Conservation (phyloP, 352 stramenopile species). For the Aphanomyces stellatus region DNA sequence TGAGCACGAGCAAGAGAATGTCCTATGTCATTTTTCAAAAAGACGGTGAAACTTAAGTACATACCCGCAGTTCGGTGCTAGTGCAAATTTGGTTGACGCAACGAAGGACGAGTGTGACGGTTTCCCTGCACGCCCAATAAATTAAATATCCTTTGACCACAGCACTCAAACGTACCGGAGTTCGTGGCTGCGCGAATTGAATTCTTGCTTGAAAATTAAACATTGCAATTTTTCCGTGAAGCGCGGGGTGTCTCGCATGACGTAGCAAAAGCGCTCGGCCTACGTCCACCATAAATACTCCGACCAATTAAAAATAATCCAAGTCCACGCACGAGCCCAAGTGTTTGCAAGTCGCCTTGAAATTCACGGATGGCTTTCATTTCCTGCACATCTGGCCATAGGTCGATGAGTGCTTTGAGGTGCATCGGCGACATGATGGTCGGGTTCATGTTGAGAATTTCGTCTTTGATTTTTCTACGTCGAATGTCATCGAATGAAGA, state of each 20-base stretch:
- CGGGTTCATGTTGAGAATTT: constrained; percentile 69
- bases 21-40: not conserved
- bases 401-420: constrained; percentile 72
- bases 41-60: no score
- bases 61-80: constrained; percentile 42
- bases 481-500: not conserved
- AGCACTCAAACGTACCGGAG: constrained; percentile 32
- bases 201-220: constrained; percentile 81
- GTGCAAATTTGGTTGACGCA: constrained; percentile 74
- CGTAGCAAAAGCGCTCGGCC: constrained; percentile 71
- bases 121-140: constrained; percentile 28
- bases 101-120: constrained; percentile 64
- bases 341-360: constrained; percentile 42
- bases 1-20: constrained; percentile 34
- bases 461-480: constrained; percentile 42
- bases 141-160: not conserved
- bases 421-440: constrained; percentile 67
- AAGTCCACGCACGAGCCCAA: constrained; percentile 35
- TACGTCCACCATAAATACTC: constrained; percentile 14
- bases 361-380: constrained; percentile 60
- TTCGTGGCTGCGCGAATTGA: constrained; percentile 62
- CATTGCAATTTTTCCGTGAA: constrained; percentile 66
- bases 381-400: constrained; percentile 74
- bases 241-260: constrained; percentile 54
- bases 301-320: not conserved